These are phyloP conservation scores for Pseudopyrenochaeta lycopersici DNA, from an alignment of 2,329 filamentous ascomycete species.

Conservation along the genomic window DNA sequence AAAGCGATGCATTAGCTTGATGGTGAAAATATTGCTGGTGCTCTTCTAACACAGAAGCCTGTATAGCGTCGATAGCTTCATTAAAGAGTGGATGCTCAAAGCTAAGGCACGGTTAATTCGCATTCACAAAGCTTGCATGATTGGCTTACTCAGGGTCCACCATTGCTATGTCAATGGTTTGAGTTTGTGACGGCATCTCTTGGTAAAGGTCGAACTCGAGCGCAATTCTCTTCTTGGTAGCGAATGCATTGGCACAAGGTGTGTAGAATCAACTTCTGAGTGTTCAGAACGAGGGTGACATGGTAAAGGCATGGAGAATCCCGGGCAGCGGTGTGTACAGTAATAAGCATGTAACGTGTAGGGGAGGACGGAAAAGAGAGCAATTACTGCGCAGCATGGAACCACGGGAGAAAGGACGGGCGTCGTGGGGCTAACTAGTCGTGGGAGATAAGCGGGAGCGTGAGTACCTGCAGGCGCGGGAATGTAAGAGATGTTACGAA, in stretches of 20 bases:
- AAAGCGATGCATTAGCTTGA: constrained; percentile 16
- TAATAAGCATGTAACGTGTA: constrained; percentile 15
- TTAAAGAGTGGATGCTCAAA: constrained; percentile 26
- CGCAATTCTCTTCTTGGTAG: constrained; percentile 18
- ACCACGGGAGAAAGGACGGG: constrained; percentile 25
- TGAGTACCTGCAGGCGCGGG: constrained; percentile 27
- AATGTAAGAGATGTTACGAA: constrained; percentile 15
- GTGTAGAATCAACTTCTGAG: constrained; percentile 7
- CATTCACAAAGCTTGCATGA: not conserved
- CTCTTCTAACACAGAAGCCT: constrained; percentile 26
- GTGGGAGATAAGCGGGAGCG: constrained; percentile 30
- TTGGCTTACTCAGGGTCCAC: constrained; percentile 30
- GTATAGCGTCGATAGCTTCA: constrained; percentile 27
- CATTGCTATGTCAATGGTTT: constrained; percentile 35
- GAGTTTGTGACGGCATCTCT: constrained; percentile 28
- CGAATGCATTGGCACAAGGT: constrained; percentile 37
- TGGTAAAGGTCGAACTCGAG: constrained; percentile 17
- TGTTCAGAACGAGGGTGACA: constrained; percentile 13
- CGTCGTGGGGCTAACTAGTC: constrained; percentile 38
- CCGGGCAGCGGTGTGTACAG: constrained; percentile 20
- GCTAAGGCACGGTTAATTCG: constrained; percentile 24
- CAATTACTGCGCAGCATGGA: constrained; percentile 22
- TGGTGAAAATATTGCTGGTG: constrained; percentile 22
- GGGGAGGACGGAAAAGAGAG: constrained; percentile 15
- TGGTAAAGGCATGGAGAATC: constrained; percentile 21